Base-by-base conservation (phyloP, 148 eudicot genomes). In the Silene uniflora region DNA sequence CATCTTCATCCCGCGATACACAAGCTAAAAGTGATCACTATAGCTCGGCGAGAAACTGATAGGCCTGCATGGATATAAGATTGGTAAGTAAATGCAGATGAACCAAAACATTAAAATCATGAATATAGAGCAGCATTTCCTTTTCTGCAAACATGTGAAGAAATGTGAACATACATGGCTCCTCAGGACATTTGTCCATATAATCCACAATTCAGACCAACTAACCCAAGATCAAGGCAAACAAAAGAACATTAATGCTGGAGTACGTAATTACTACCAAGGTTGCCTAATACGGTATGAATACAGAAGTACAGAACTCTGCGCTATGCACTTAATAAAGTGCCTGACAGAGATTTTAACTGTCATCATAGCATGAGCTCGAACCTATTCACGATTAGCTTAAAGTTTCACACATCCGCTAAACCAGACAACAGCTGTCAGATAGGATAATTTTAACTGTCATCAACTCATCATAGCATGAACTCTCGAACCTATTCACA, bases 41-140 rank as follows among this genome's bases (percentile, higher is more conserved):
- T 52, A 44, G 10, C 49, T 42, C 32, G 21, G 21, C 11, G 29
- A 67, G 39, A 35, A 67, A 7, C 59, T 24, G 11, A 62, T 39
- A 60, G 13, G 39, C 63, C 74, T 77, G 75, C 62, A 49, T 62
- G 58, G 52, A 29, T 62, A 62, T 65, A 70, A 27, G 42, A 62
- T 27, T 16, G 3, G 60, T 65, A 12, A 65, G 42, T n/a, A 35
- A 60, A 59, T 29, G 63, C 61, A 18, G 18, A 49, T 49, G 54
- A 16, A 49, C n/a, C 13, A 59, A 25, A 54, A 22, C 25, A 16
- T 49, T 35, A 35, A 35, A 35, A 49, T 49, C 55, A 14, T 49
- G 55, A 49, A 35, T 35, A 35, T 35, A 35, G 7, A 35, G 42
- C 6, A 35, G 42, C 42, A 35, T 35, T 10, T 49, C 16, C 55